Evolutionary conservation across 768 basidiomycete species (phyloP).

Genomic region (Leccinum olivaceopallidum): DNA sequence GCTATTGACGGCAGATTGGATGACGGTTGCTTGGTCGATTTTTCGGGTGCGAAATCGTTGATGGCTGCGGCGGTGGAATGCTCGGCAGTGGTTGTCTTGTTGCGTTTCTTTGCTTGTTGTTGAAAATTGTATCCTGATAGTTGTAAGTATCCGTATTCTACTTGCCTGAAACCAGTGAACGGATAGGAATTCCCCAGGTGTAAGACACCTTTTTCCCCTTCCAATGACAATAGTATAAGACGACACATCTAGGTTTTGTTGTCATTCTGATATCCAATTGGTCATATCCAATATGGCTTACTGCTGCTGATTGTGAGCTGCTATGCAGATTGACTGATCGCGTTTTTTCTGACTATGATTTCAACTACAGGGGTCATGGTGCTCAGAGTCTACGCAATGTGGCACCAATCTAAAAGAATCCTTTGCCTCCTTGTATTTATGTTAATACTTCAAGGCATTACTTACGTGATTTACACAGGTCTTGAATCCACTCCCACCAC

Average conservation of each 20-base stretch:
- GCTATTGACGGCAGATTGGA: too few relatives aligned
- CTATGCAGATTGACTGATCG: neutral
- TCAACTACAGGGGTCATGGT: neutral
- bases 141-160: neutral
- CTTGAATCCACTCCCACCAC: neutral
- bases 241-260: neutral
- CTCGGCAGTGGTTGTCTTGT: too few relatives aligned
- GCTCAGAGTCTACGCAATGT: neutral
- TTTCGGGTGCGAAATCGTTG: too few relatives aligned
- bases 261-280: neutral
- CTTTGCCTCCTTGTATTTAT: neutral
- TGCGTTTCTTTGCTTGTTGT: neutral
- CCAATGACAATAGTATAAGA: neutral
- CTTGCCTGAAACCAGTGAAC: neutral
- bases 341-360: neutral
- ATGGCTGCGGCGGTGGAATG: too few relatives aligned
- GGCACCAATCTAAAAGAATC: neutral
- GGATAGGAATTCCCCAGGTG: neutral
- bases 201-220: neutral
- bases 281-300: neutral
- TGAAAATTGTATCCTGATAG: neutral
- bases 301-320: neutral
- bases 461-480: neutral
- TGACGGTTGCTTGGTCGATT: too few relatives aligned
- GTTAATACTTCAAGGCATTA: neutral